Evolutionary conservation across 805 yeast genomes (phyloP).

Genomic region (Teunomyces pallodes): DNA sequence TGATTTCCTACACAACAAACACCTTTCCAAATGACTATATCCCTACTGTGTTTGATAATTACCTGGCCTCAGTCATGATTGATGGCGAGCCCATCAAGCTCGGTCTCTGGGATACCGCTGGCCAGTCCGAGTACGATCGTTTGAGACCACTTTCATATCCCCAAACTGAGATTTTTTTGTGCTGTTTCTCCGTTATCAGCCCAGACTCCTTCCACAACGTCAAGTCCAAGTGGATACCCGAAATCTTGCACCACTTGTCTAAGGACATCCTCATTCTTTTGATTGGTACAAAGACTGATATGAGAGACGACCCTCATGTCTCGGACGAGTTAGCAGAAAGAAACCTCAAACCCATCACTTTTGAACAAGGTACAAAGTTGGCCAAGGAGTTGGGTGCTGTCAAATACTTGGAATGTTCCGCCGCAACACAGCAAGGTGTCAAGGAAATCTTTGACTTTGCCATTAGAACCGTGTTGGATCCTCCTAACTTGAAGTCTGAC

Average conservation of each 20-base stretch:
- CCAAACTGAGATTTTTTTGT: conserved; percentile 83
- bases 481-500: conserved; percentile 32
- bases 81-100: conserved; percentile 80
- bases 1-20: conserved; percentile 86
- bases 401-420: conserved; percentile 83
- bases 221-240: conserved; percentile 75
- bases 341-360: conserved; percentile 59
- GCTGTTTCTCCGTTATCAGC: conserved; percentile 81
- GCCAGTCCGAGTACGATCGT: conserved; percentile 89
- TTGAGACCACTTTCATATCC: conserved; percentile 88
- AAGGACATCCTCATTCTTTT: conserved; percentile 64
- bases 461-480: conserved; percentile 63
- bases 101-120: conserved; percentile 96
- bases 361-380: conserved; percentile 59
- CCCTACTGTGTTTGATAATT: conserved; percentile 92
- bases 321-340: conserved; percentile 63
- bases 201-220: conserved; percentile 81
- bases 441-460: conserved; percentile 83
- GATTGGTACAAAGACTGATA: conserved; percentile 87
- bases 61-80: conserved; percentile 80
- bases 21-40: conserved; percentile 91
- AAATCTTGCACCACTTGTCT: conserved; percentile 79
- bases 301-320: conserved; percentile 79
- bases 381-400: conserved; percentile 73
- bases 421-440: conserved; percentile 84